Conservation (phyloP, 805 yeast genomes). For the Clavispora asparagi region DNA sequence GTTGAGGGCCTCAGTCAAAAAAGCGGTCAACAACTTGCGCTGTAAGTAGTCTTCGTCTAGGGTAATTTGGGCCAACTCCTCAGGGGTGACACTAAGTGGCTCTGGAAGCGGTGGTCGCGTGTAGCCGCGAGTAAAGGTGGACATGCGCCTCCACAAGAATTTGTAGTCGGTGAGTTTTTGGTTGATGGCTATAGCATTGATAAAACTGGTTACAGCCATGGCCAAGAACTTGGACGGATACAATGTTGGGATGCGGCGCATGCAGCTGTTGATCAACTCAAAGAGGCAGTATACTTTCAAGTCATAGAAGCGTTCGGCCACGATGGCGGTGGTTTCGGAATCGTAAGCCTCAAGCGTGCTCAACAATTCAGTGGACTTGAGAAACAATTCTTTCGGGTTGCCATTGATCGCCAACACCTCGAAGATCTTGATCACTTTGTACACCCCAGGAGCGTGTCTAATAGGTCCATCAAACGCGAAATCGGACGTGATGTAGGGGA, state of each 20-base stretch:
- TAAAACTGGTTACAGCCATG: constrained; percentile 57
- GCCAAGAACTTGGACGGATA: constrained; percentile 78
- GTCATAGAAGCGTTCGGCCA: constrained; percentile 35
- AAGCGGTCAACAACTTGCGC: constrained; percentile 57
- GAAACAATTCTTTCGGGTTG: constrained; percentile 73
- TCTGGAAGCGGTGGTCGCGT: constrained; percentile 34
- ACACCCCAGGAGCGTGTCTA: constrained; percentile 36
- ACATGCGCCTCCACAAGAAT: constrained; percentile 54
- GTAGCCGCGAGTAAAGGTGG: constrained; percentile 52
- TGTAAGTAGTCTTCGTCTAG: constrained; percentile 60
- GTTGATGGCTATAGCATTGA: constrained; percentile 44
- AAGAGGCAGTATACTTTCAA: constrained; percentile 60
- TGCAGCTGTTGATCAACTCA: constrained; percentile 57
- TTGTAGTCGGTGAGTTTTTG: constrained; percentile 27
- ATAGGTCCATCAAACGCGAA: constrained; percentile 21
- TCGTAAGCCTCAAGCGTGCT: constrained; percentile 26
- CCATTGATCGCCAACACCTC: constrained; percentile 63
- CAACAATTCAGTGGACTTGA: constrained; percentile 66
- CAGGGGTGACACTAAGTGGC: constrained; percentile 36
- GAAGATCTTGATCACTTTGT: constrained; percentile 44
- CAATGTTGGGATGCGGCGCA: constrained; percentile 58
- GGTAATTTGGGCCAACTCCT: constrained; percentile 34
- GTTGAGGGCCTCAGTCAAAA: constrained; percentile 50
- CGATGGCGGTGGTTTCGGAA: constrained; percentile 6
- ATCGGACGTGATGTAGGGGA: constrained; percentile 47